Evolutionary conservation across 257 asterid species (phyloP).

Genomic region (Capsicum pubescens): DNA sequence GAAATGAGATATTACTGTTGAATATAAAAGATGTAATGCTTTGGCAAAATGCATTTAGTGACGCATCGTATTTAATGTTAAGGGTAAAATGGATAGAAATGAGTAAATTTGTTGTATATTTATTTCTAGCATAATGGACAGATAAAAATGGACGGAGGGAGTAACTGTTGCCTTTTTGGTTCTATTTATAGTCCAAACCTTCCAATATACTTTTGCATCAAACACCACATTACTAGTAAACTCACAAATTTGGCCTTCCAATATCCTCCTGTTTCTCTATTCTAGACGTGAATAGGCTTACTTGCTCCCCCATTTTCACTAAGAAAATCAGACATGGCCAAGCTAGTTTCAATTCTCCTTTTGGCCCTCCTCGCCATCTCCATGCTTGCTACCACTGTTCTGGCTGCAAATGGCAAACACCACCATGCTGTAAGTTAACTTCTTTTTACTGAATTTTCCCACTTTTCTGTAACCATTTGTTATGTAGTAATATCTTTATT

Average conservation of each 20-base stretch:
- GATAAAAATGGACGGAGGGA: too few relatives aligned
- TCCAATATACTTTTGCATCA: not conserved
- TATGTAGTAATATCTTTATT: not conserved
- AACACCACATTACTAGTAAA: not conserved
- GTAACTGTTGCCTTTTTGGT: not conserved
- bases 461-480: not conserved
- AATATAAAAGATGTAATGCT: too few relatives aligned
- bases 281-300: not conserved
- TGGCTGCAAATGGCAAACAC: conserved; percentile 41
- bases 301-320: not conserved
- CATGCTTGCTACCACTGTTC: conserved; percentile 34
- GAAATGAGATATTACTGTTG: too few relatives aligned
- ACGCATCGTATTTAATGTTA: too few relatives aligned
- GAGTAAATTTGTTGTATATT: too few relatives aligned
- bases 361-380: conserved; percentile 49
- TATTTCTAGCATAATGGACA: too few relatives aligned
- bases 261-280: too few relatives aligned
- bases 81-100: too few relatives aligned
- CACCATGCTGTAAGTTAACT: conserved; percentile 39
- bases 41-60: too few relatives aligned
- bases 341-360: conserved; percentile 40
- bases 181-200: conserved; percentile 37
- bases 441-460: not conserved
- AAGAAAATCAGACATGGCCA: conserved; percentile 45
- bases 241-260: not conserved